Evolutionary conservation across 768 basidiomycete species (phyloP), one percentile per base, ranked within the genome.

Genomic region (Naematelia aurantialba): DNA sequence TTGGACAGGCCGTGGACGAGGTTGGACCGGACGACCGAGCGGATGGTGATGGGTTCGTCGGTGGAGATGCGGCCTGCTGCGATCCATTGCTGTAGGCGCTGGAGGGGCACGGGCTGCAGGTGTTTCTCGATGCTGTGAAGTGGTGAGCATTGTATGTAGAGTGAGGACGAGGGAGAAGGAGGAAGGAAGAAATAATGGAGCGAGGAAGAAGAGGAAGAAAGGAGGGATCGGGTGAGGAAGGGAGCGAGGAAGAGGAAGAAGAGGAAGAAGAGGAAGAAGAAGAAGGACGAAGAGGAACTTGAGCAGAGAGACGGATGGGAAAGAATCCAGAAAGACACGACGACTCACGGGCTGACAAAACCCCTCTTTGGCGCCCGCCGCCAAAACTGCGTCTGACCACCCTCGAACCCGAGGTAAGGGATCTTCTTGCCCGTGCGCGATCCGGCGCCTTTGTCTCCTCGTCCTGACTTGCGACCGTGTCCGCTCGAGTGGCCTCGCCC

Each of bases 361-460:
- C 96, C 96, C 48, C 85, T 83, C 81, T 99, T 99, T 4, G 96
- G 96, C 72, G 93, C 89, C 45, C 86, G 80, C 63, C 90, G 86
- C 4, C 89, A 87, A 55, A 98, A 85, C 13, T 94, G 89, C 3
- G 94, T 97, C 76, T 97, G 94, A 62, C 96, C 96, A 73, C 96
- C 96, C 78, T 97, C 96, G 63, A 97, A 99, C 4, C 89, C 87
- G 25, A 84, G 81, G 66, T 82, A 84, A 27, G 84, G 86, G 67
- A 90, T 88, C 3, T 91, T 89, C 59, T 87, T 85, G 1, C 93
- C 93, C 3, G 90, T 85, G 62, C 94, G 85, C 34, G 96, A 87
- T 60, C 92, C 93, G 78, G 94, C 91, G 67, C 96, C 96, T 69
- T 99, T 99, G 77, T 89, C 84, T 79, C 96, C 96, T 56, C 91